Base-by-base conservation (phyloP, 768 basidiomycete genomes). In the Lentinus brumalis region DNA sequence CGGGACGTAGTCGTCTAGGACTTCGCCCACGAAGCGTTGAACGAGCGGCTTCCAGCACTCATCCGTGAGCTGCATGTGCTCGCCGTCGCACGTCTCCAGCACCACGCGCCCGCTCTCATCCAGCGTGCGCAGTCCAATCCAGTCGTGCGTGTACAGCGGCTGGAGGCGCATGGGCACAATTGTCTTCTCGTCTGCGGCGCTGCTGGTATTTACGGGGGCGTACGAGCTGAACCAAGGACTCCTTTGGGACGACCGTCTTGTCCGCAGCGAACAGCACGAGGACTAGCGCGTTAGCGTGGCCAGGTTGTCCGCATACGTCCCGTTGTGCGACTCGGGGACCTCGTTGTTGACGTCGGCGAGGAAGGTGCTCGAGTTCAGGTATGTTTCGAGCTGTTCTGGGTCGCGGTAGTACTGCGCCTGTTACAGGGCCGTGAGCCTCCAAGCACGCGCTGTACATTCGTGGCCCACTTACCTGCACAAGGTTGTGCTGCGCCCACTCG, bases 331-430 rank as follows among this genome's bases (percentile, higher is more conserved):
- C 3, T 71, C 79, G 15, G 77, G 67, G n/a, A 81, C 58, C 70
- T 95, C 93, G 68, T 92, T 93, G 76, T 94, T 95, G 73, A 95
- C 85, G 14, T 79, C 79, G 0, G 90, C 74, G 21, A 95, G 79
- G 75, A 94, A 95, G 50, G 76, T 77, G 71, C 86, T 89, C 2
- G 82, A 72, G 2, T 72, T 65, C 39, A 90, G 78, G 67, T 94
- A 94, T 1, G 73, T 69, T 5, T 77, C 76, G 32, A 90, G 73
- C 44, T 83, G 84, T 15, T 70, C 71, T 9, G 89, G 85, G 73
- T 95, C 92, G 26, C 93, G 86, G 74, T 80, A 95, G 69, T 94
- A 95, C 70, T 95, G 93, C 1, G 93, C 93, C 90, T 94, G 64
- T 14, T 40, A 6, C 18, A 18, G 9, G 45, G 21, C 7, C 5